Evolutionary conservation across 1,284 basidiomycete genomes (phyloP), one percentile per base, ranked within the genome.

Genomic region (Lentinula novae-zelandiae): DNA sequence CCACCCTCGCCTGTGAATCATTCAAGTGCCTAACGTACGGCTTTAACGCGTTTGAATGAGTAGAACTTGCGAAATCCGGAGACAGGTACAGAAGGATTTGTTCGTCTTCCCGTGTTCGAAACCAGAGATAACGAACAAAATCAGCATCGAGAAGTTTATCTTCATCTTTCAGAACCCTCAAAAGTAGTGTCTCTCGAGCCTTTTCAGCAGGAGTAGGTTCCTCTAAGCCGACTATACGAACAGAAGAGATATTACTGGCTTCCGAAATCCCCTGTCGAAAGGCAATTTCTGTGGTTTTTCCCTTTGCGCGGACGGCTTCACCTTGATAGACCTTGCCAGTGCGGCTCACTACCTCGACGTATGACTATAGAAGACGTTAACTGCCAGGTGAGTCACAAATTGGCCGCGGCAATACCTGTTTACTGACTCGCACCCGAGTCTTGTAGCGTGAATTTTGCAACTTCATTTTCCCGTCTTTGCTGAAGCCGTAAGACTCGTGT

Each of bases 401-500:
- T 36, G 58, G 27, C 13, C 12, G 38, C 22, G 20, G 8, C 58
- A 67, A 27, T 64, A 75, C 76, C 67, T 73, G 69, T 12, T 68
- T 61, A 60, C 72, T 71, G 39, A 53, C 53, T 42, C 75, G 68
- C 6, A 77, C 66, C 42, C 73, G 67, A 12, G 67, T 76, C 53
- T 73, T 76, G 64, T 72, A 79, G 2, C 75, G 71, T 6, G 71
- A 60, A 62, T 76, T 77, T 10, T 61, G 50, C 3, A 79, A 54
- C 3, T 68, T 60, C 6, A 72, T 27, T 5, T 64, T 62, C 0
- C 72, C 72, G 7, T 67, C 61, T 13, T 63, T 57, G 33, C 55
- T 58, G 2, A 66, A 2, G 4, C 49, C 53, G 17, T 62, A 65
- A 0, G 51, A 54, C 1, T 49, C 60, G 50, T 72, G 71, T 39